Evolutionary conservation across 192 early-diverging fungal genomes (phyloP), one percentile per base, ranked within the genome.

Genomic region (Coemansia erecta): DNA sequence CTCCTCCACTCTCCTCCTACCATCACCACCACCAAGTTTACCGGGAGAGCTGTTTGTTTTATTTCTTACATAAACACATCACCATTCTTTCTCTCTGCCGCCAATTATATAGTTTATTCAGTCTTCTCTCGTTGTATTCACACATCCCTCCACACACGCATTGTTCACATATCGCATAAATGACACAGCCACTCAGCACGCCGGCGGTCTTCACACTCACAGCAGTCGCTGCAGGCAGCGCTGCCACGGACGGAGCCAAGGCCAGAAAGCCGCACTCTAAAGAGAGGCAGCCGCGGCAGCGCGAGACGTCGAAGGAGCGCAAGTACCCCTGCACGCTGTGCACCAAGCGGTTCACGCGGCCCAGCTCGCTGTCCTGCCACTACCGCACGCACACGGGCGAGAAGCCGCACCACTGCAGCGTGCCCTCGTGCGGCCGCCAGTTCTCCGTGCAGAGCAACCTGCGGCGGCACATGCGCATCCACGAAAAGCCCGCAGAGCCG

Each of bases 371-470:
- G 21, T 64, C 74, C 8, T 77, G 74, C 61, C 83, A 84, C 60
- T 49, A 61, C n/a, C 63, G 61, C 56, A 71, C 60, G 17, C 83
- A 84, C 56, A 84, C 83, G 0, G 83, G 80, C 31, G 63, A 70
- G 26, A 63, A 67, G 52, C 80, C 83, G 1, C 77, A 84, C 51
- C 24, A 40, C n/a, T 84, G 82, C 47, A 43, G 54, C 17, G 72
- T 69, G 37, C 61, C 60, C 0, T 56, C 59, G 5, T 84, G 82
- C 55, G 72, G 59, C 31, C 63, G 66, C 41, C 68, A 72, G 22
- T 84, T 84, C 26, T 72, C 71, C 9, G 75, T 72, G 55, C 80
- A 69, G 33, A 79, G 77, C 64, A 68, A 76, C 18, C 63, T 81
- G 44, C 51, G 68, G 3, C 65, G 72, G 14, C 82, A 76, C 41